phyloP scores from a whole-genome alignment of 75 land plant genomes.

The Sequoiadendron giganteum region DNA sequence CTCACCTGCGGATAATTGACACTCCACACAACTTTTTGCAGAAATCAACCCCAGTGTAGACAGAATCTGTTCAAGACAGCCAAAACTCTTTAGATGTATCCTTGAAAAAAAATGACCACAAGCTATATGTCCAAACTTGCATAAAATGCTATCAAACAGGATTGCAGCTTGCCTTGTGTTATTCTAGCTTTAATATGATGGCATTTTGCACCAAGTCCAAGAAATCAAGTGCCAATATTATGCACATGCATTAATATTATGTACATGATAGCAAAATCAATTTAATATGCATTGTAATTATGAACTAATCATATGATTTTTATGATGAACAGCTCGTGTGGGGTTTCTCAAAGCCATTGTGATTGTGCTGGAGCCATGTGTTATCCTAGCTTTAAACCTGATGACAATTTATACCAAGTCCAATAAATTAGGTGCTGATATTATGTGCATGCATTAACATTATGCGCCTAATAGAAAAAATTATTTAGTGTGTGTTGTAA shows the following conservation, averaged over 20 bases:
- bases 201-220: no score
- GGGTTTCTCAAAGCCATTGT: not conserved
- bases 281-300: not conserved
- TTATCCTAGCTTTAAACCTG: not conserved
- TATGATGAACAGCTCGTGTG: not conserved
- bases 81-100: not conserved
- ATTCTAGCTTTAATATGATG: no score
- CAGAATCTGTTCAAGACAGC: slow-evolving; percentile 42
- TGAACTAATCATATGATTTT: not conserved
- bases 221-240: not conserved
- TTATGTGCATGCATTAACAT: not conserved
- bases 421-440: not conserved
- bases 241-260: not conserved
- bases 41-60: slow-evolving; percentile 91
- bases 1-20: slow-evolving; percentile 83
- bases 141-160: not conserved
- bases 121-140: not conserved
- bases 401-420: not conserved
- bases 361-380: not conserved
- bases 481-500: not conserved
- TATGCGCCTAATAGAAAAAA: not conserved
- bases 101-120: not conserved
- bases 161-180: no score
- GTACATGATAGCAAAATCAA: not conserved
- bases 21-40: slow-evolving; percentile 93